Base-by-base conservation (phyloP, 2,329 filamentous ascomycete species). In the Colletotrichum siamense region DNA sequence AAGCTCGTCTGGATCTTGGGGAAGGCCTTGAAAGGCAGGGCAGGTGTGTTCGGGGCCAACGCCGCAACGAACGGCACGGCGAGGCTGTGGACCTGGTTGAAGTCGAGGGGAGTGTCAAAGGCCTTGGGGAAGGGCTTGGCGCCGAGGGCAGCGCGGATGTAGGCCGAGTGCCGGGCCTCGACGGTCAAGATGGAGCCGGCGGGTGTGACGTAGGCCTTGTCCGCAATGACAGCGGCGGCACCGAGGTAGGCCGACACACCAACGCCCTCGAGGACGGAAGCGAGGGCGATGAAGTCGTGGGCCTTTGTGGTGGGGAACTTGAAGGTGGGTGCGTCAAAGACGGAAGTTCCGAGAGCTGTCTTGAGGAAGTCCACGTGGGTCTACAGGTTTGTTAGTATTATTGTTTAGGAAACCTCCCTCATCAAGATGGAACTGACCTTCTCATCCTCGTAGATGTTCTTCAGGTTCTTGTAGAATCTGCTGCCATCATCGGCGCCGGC, bases 191-290 rank as follows among this genome's bases (percentile, higher is more conserved):
- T 92, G 72, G 89, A 89, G 30, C 90, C 92, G 2, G 92, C 92
- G 6, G 89, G 89, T 1, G 90, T 90, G 62, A 94, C 85, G 83
- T 93, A 93, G 26, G 85, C 85, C 77, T 91, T 89, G 82, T 89
- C 87, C 76, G 89, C 87, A 77, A 92, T 92, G 75, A 87, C 86
- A 28, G 89, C 88, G 8, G 92, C 92, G 22, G 92, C 92, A 62
- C 91, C 91, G 62, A 94, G 86, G 85, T 92, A 93, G 5, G 93
- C 86, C 2, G 89, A 90, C 84, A 94, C 92, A 10, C 92, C 89
- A 32, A 92, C 89, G 80, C 94, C 92, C 73, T 93, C 89, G 28
- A 94, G 86, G 80, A 95, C 91, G 71, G 89, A 89, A 28, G 90
- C 92, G 1, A 92, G 92, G 6, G 89, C 89, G 1, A 94, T 85